Conservation (phyloP, 202 grass and related monocot species). For the Setaria viridis region DNA sequence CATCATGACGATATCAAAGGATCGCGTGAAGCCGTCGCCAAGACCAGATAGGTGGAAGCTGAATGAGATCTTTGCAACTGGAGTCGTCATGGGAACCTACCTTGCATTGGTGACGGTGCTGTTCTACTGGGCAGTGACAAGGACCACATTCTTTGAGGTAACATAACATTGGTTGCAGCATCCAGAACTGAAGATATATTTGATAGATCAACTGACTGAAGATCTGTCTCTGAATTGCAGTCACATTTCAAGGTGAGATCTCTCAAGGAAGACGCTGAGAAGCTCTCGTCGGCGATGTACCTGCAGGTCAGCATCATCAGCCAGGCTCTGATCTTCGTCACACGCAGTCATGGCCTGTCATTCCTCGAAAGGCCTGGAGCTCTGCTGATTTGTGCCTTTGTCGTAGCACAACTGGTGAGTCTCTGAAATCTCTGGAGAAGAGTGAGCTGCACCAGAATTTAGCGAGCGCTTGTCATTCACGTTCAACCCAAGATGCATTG, state of each 20-base stretch:
- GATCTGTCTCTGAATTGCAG: constrained; percentile 44
- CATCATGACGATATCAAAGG: constrained; percentile 91
- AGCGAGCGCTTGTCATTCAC: not conserved
- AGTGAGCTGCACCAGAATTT: not conserved
- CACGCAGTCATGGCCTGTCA: constrained; percentile 69
- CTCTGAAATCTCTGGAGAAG: not conserved
- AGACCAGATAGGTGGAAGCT: constrained; percentile 78
- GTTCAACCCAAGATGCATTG: not conserved
- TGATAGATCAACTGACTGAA: not conserved
- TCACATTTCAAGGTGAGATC: constrained; percentile 67
- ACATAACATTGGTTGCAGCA: not conserved
- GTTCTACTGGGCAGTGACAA: constrained; percentile 72
- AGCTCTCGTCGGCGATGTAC: constrained; percentile 81
- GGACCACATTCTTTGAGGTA: constrained; percentile 84
- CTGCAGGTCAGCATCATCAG: constrained; percentile 90
- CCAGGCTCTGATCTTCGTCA: constrained; percentile 88
- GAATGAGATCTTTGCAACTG: constrained; percentile 75
- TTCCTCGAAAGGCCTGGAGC: constrained; percentile 69
- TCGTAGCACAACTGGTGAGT: constrained; percentile 69
- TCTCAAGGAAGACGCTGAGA: constrained; percentile 51
- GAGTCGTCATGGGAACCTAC: constrained; percentile 77
- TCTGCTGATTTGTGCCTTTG: constrained; percentile 75
- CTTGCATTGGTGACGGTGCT: constrained; percentile 76
- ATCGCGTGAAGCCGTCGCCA: constrained; percentile 70
- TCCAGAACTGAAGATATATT: constrained; percentile 7